Percentiles rank a stretch among this genome's conserved stretches.
These are phyloP conservation scores for Botrytis byssoidea DNA, from an alignment of 2,329 filamentous ascomycete genomes.

Conservation along the genomic window DNA sequence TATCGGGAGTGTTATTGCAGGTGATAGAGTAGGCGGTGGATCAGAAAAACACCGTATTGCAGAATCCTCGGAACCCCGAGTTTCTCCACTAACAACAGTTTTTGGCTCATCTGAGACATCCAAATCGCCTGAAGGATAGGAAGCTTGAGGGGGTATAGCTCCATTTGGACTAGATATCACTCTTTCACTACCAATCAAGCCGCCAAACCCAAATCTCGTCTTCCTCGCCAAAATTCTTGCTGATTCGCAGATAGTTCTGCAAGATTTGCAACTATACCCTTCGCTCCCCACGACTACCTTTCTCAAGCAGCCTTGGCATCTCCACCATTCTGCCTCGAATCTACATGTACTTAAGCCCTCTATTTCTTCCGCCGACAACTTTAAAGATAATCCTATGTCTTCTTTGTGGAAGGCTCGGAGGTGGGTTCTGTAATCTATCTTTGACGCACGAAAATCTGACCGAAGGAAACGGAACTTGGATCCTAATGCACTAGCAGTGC, in stretches of 20 bases:
- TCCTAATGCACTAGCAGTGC: neutral
- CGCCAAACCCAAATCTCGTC: neutral
- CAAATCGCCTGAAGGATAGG: neutral
- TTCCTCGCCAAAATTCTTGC: neutral
- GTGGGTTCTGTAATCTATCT: neutral
- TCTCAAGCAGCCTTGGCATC: neutral
- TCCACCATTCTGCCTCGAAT: conserved; percentile 3
- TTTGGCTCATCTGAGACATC: neutral
- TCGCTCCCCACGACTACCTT: neutral
- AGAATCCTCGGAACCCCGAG: neutral
- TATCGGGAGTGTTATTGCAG: neutral
- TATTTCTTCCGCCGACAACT: neutral
- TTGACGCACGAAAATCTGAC: neutral
- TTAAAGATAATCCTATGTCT: neutral
- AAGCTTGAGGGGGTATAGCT: neutral
- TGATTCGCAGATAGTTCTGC: neutral
- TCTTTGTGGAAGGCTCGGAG: neutral
- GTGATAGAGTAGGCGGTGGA: neutral
- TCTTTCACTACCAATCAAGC: neutral
- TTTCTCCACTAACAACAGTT: neutral
- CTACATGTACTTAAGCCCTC: neutral
- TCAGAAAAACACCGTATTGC: no score
- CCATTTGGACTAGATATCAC: no score
- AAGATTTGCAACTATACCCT: neutral
- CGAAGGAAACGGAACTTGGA: neutral